Conservation (phyloP, 2,329 filamentous ascomycete species). For the Trichophyton verrucosum region DNA sequence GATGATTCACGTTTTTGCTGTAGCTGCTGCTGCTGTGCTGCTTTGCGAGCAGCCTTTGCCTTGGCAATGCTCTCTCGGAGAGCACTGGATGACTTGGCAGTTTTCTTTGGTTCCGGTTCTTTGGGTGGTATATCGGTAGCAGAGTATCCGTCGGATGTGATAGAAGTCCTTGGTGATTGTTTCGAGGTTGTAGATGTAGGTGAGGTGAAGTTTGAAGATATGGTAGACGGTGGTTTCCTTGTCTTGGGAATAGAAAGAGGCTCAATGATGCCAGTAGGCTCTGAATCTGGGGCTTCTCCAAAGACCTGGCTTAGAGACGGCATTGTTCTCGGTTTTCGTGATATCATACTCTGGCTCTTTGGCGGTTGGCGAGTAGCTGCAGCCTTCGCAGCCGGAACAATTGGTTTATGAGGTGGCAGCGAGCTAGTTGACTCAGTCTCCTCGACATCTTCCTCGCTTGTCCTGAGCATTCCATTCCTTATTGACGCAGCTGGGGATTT, state of each 20-base stretch:
- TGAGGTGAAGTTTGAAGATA: constrained; percentile 20
- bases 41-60: constrained; percentile 69
- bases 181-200: constrained; percentile 22
- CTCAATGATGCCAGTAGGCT: constrained; percentile 21
- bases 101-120: constrained; percentile 30
- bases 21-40: constrained; percentile 19
- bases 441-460: neutral
- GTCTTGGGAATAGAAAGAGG: constrained; percentile 30
- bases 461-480: neutral
- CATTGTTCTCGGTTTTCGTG: constrained; percentile 25
- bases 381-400: no score
- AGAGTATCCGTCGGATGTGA: constrained; percentile 20
- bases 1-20: constrained; percentile 18
- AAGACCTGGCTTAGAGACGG: constrained; percentile 44
- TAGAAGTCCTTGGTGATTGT: constrained; percentile 22
- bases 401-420: neutral
- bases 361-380: neutral
- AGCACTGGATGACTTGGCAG: constrained; percentile 60
- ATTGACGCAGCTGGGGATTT: neutral
- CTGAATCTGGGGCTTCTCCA: constrained; percentile 29
- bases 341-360: neutral
- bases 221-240: constrained; percentile 23
- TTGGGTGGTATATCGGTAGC: constrained; percentile 17
- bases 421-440: neutral
- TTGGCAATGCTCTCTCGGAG: constrained; percentile 86